Percentiles rank a stretch among this genome's conserved stretches.
Conservation (phyloP, 371 early-diverging fungal species). For the Mucor indicus region DNA sequence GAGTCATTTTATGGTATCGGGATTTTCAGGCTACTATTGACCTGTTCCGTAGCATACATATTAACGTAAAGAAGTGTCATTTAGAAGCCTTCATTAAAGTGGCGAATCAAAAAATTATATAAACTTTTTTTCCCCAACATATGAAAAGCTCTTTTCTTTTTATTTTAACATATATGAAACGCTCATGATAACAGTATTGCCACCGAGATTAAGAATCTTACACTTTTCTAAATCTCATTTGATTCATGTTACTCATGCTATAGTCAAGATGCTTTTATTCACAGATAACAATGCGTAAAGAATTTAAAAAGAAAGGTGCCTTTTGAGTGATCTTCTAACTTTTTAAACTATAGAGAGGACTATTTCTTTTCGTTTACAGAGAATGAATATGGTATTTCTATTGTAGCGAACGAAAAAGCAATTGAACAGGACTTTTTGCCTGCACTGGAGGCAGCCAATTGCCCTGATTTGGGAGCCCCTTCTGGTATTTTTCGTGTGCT, state of each 20-base stretch:
- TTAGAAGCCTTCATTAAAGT: too few relatives aligned
- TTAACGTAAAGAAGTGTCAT: too few relatives aligned
- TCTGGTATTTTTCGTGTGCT: conserved; percentile 55
- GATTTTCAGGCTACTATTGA: too few relatives aligned
- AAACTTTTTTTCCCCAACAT: too few relatives aligned
- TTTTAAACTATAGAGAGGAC: conserved; percentile 26
- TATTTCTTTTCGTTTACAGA: conserved; percentile 64
- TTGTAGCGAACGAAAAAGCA: conserved; percentile 48
- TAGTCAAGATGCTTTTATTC: conserved; percentile 53
- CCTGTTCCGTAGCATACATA: too few relatives aligned
- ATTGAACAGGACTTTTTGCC: conserved; percentile 37
- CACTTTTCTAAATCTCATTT: conserved; percentile 12
- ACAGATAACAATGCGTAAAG: conserved; percentile 4
- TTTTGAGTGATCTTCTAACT: not conserved
- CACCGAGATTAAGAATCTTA: conserved; percentile 7
- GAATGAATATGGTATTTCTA: conserved; percentile 57
- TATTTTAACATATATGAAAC: not conserved
- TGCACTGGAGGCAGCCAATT: conserved; percentile 22
- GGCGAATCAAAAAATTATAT: not conserved
- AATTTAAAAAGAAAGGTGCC: not conserved
- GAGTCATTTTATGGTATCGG: too few relatives aligned
- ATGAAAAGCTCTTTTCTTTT: conserved; percentile 2
- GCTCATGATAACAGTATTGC: conserved; percentile 16
- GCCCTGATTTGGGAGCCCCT: conserved; percentile 25
- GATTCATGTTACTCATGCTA: conserved; percentile 38